A percentile compares a stretch with the other conserved stretches of the same genome.
These are phyloP conservation scores for Calocera cornea DNA, from an alignment of 768 basidiomycete species.

Conservation along the genomic window DNA sequence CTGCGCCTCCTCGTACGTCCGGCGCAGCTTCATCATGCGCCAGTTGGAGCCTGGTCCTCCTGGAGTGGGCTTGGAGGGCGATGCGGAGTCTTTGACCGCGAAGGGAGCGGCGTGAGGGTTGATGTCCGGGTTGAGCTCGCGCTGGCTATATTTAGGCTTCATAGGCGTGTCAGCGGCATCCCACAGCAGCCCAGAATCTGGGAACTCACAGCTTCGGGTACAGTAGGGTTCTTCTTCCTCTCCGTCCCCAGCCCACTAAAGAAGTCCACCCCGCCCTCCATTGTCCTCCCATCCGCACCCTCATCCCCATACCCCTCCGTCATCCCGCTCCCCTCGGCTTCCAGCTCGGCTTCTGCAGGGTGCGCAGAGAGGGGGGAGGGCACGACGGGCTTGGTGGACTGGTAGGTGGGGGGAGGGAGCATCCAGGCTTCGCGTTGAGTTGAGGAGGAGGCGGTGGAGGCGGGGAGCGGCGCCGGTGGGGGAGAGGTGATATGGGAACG, in stretches of 20 bases:
- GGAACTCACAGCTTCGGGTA: conserved; percentile 54
- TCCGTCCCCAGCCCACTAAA: conserved; percentile 80
- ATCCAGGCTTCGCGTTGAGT: conserved; percentile 84
- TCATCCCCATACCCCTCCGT: conserved; percentile 55
- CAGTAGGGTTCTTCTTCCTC: conserved; percentile 44
- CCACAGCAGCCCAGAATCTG: conserved; percentile 19
- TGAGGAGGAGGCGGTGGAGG: conserved; percentile 30
- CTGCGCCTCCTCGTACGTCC: conserved; percentile 78
- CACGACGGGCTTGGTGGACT: conserved; percentile 18
- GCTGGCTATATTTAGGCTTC: conserved; percentile 47
- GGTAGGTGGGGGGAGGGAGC: conserved; percentile 35
- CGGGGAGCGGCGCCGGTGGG: conserved; percentile 36
- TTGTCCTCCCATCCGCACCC: conserved; percentile 32
- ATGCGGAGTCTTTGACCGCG: conserved; percentile 31
- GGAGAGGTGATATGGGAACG: conserved; percentile 42
- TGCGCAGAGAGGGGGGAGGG: conserved; percentile 9
- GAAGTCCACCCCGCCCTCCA: conserved; percentile 62
- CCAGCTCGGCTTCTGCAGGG: not conserved
- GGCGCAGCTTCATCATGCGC: conserved; percentile 93
- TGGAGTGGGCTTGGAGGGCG: conserved; percentile 42
- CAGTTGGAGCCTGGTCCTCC: conserved; percentile 90
- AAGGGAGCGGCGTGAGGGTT: conserved; percentile 28
- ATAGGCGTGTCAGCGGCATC: conserved; percentile 26
- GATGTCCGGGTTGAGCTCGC: conserved; percentile 49
- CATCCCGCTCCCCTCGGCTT: conserved; percentile 25